These are phyloP conservation scores for Coffea canephora DNA, from an alignment of 257 asterid species.

Conservation along the genomic window DNA sequence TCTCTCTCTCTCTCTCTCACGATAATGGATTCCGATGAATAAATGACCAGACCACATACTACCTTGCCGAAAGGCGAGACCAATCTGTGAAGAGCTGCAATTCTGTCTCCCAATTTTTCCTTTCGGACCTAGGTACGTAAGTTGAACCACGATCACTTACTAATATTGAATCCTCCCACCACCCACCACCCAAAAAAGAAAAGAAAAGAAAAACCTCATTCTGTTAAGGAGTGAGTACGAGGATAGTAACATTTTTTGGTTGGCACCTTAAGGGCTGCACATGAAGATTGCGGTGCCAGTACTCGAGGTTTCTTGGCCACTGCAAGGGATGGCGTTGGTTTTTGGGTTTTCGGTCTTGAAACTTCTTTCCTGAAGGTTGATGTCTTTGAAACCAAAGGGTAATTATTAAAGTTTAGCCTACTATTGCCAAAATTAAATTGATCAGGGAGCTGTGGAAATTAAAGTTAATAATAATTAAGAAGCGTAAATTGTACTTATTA, in stretches of 20 bases:
- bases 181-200: too few relatives aligned
- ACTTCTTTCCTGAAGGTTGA: slow-evolving; percentile 19
- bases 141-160: background rate
- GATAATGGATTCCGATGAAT: slow-evolving; percentile 22
- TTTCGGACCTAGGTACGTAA: slow-evolving; percentile 28
- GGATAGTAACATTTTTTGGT: too few relatives aligned
- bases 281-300: slow-evolving; percentile 20
- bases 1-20: background rate
- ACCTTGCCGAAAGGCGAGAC: slow-evolving; percentile 48
- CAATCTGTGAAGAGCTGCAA: slow-evolving; percentile 41
- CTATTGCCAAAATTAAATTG: slow-evolving; percentile 7
- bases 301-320: slow-evolving; percentile 29
- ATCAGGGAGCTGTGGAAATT: slow-evolving; percentile 4
- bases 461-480: background rate
- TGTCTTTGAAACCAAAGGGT: slow-evolving; percentile 23
- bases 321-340: background rate
- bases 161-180: background rate
- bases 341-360: slow-evolving; percentile 19
- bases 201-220: background rate
- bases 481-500: background rate
- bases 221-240: background rate
- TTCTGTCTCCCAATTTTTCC: slow-evolving; percentile 41
- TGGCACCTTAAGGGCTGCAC: slow-evolving; percentile 26
- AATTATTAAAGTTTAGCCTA: slow-evolving; percentile 22
- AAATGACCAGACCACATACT: background rate